Conservation (phyloP, 306 rosid genomes). For the Carpinus viminea region DNA sequence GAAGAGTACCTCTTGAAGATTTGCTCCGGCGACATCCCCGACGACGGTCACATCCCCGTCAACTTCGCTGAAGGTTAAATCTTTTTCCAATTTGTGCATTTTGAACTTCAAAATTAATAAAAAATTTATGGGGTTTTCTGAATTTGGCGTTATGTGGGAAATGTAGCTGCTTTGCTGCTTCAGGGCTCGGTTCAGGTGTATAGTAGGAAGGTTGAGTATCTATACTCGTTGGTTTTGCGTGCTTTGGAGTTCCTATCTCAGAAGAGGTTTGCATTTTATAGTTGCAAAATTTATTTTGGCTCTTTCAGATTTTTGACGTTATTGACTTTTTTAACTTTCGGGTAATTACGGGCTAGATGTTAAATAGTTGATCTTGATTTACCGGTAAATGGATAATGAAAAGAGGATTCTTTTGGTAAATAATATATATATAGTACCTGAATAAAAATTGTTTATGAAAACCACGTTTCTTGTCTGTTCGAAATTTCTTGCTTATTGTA, state of each 20-base stretch:
- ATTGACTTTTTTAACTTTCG: neutral
- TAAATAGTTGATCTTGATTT: neutral
- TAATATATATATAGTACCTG: neutral
- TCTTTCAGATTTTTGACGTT: neutral
- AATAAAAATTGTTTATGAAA: neutral
- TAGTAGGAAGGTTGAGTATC: slow-evolving; percentile 91
- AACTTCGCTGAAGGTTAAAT: slow-evolving; percentile 87
- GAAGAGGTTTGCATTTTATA: slow-evolving; percentile 60
- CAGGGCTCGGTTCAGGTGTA: slow-evolving; percentile 97
- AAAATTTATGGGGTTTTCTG: slow-evolving; percentile 1
- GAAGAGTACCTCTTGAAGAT: slow-evolving; percentile 81
- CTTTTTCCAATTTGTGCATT: neutral
- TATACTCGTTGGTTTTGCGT: slow-evolving; percentile 79
- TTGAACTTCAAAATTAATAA: no score
- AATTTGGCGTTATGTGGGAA: slow-evolving; percentile 31
- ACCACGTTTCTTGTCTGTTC: neutral
- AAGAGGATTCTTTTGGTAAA: neutral
- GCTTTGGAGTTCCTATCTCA: slow-evolving; percentile 92
- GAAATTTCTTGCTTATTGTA: neutral
- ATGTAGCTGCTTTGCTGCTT: slow-evolving; percentile 92
- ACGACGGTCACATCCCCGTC: slow-evolving; percentile 51
- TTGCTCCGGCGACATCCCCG: slow-evolving; percentile 77
- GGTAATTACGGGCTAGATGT: neutral
- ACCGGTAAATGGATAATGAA: neutral
- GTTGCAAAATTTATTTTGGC: neutral